Percentiles rank a stretch among this genome's conserved stretches.
These are phyloP conservation scores for Geotrichum histeridarum DNA, from an alignment of 1,139 yeast species.

Conservation along the genomic window DNA sequence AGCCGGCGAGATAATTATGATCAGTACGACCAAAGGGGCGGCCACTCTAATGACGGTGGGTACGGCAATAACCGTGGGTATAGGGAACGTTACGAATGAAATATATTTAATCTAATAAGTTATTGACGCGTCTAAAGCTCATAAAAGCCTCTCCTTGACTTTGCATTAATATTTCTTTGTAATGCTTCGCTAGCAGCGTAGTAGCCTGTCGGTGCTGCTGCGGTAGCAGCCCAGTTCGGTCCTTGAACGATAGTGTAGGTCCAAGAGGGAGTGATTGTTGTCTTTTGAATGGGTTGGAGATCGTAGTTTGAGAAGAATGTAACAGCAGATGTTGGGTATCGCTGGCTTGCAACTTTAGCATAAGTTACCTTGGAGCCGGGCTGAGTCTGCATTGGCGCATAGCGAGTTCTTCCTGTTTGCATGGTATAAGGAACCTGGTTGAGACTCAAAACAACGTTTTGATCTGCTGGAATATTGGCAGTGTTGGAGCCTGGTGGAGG, in stretches of 20 bases:
- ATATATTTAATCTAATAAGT: neutral
- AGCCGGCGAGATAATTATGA: neutral
- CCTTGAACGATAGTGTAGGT: constrained; percentile 61
- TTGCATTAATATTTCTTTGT: constrained; percentile 18
- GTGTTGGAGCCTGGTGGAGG: constrained; percentile 44
- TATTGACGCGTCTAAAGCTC: constrained; percentile 10
- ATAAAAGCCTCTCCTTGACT: constrained; percentile 15
- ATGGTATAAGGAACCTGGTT: constrained; percentile 56
- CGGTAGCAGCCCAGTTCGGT: constrained; percentile 52
- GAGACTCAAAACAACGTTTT: constrained; percentile 31
- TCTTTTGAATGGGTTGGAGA: constrained; percentile 39
- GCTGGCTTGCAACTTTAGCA: constrained; percentile 23
- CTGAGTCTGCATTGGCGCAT: constrained; percentile 88
- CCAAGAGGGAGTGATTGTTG: constrained; percentile 83
- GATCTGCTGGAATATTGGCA: constrained; percentile 30
- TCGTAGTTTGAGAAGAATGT: constrained; percentile 48
- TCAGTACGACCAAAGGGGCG: neutral
- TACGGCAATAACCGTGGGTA: neutral
- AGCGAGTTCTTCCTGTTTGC: constrained; percentile 71
- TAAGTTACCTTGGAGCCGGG: constrained; percentile 64
- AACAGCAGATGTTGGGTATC: constrained; percentile 57
- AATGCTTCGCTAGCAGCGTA: constrained; percentile 29
- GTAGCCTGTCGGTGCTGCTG: constrained; percentile 28
- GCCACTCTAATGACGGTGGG: neutral
- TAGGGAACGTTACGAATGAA: constrained; percentile 5